Conservation (phyloP, 192 early-diverging fungal genomes). For the Jimgerdemannia lactiflua region DNA sequence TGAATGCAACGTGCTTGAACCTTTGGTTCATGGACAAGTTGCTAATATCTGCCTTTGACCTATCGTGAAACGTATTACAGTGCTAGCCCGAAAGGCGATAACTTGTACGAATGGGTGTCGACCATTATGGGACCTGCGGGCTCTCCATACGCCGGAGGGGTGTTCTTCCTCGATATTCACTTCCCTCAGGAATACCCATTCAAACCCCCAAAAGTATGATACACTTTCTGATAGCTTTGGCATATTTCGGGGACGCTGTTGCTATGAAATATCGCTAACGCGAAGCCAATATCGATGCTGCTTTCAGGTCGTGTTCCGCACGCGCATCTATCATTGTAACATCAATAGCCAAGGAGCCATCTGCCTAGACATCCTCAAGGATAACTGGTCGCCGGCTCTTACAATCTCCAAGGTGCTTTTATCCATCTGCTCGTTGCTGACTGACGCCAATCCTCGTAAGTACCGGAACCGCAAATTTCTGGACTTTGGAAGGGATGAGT, state of each 20-base stretch:
- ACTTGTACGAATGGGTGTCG: constrained; percentile 94
- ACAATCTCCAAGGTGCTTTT: constrained; percentile 95
- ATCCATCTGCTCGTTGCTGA: constrained; percentile 92
- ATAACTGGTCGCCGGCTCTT: constrained; percentile 96
- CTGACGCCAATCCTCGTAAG: constrained; percentile 91
- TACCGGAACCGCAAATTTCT: not conserved
- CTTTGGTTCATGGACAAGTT: not conserved
- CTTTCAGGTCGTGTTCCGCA: constrained; percentile 77
- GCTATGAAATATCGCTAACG: not conserved
- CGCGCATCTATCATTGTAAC: constrained; percentile 97
- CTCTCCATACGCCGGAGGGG: constrained; percentile 87
- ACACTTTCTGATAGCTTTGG: not conserved
- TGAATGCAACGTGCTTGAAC: no score
- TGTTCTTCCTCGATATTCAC: constrained; percentile 92
- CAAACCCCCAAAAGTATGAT: constrained; percentile 84
- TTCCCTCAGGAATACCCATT: constrained; percentile 96
- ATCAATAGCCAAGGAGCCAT: constrained; percentile 90
- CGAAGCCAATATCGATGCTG: not conserved
- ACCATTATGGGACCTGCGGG: constrained; percentile 89
- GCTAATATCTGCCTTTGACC: not conserved
- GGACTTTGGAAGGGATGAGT: not conserved
- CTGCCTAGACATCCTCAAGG: constrained; percentile 95
- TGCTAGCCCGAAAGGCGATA: constrained; percentile 95
- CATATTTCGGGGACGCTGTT: not conserved
- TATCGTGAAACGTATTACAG: constrained; percentile 33